Evolutionary conservation across 495 filamentous ascomycete species (phyloP), one percentile per base, ranked within the genome.

Genomic region (Cladorrhinum samala): DNA sequence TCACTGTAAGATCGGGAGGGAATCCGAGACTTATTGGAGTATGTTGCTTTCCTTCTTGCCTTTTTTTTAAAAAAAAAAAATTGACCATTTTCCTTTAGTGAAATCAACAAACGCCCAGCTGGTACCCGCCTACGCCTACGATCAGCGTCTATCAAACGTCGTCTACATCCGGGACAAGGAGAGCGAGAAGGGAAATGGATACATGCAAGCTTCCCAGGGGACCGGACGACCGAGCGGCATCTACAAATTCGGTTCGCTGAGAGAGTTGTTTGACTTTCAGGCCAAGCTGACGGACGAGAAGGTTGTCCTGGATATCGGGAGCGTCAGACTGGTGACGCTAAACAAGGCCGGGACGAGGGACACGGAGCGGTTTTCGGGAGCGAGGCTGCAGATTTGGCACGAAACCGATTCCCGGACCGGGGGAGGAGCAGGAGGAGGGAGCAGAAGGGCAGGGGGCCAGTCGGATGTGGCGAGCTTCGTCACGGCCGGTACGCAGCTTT

Each of bases 1-100:
- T 36, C 57, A 66, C 44, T 68, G 64, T 37, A 64, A 53, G 38
- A 59, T 63, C 6, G 60, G 59, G 14, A 38, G 54, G 13, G 57
- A 69, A 30, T 66, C 67, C 9, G 67, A 69, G 46, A 69, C 67
- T 1, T 66, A 63, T 21, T 63, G 67, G 65, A 64, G 66, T 67
- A 59, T n/a, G 59, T 45, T 3, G 1, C 16, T 17, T n/a, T n/a
- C 37, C 17, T 11, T 2, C 21, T 41, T 36, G 5, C 25, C 23
- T 13, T n/a, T 4, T 23, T 17, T 21, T 43, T 3, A 23, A 27
- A 33, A 41, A 24, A 21, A 24, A 47, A 47, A 24, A 42, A n/a
- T n/a, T 47, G 23, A 3, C 9, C 19, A 25, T n/a, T 43, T 17
- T 24, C 38, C 1, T 9, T 27, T 9, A 69, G 67, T 70, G 30